These are phyloP conservation scores for Pueraria montana DNA, from an alignment of 306 rosid species.

Conservation along the genomic window DNA sequence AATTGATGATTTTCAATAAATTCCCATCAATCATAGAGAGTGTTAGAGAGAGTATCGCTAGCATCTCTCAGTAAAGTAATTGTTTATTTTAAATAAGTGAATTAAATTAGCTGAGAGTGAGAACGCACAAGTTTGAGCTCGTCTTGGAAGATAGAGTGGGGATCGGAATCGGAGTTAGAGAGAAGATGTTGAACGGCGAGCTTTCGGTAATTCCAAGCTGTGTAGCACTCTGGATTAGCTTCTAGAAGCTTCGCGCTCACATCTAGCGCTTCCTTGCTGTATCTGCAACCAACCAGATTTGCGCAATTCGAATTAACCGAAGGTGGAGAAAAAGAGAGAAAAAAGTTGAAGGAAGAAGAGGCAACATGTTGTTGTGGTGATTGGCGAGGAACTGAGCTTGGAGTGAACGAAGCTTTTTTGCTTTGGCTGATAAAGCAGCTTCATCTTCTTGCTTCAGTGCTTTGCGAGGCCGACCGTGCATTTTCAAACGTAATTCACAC, in stretches of 20 bases:
- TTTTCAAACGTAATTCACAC: conserved; percentile 44
- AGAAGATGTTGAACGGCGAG: conserved; percentile 72
- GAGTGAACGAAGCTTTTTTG: conserved; percentile 72
- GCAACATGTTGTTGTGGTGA: conserved; percentile 66
- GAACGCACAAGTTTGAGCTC: conserved; percentile 77
- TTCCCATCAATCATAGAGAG: no score
- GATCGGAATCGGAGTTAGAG: conserved; percentile 61
- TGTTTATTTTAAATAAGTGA: not conserved
- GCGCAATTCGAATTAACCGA: conserved; percentile 3
- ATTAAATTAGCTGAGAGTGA: not conserved
- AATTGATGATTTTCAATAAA: no score
- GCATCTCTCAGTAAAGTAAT: no score
- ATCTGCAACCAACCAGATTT: conserved; percentile 56
- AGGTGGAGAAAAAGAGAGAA: not conserved
- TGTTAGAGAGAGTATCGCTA: no score
- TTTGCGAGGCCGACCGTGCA: conserved; percentile 94
- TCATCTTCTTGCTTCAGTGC: conserved; percentile 73
- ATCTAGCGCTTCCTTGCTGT: conserved; percentile 76
- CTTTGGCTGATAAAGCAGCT: conserved; percentile 65
- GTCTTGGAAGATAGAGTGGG: conserved; percentile 56
- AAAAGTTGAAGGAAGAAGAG: conserved; percentile 17
- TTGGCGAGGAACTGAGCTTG: conserved; percentile 76
- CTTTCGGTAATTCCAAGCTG: conserved; percentile 93
- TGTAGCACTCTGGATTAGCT: conserved; percentile 81
- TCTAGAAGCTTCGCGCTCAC: conserved; percentile 73